phyloP scores from a whole-genome alignment of 2,329 filamentous ascomycete genomes.

The Ophiostoma sp. region DNA sequence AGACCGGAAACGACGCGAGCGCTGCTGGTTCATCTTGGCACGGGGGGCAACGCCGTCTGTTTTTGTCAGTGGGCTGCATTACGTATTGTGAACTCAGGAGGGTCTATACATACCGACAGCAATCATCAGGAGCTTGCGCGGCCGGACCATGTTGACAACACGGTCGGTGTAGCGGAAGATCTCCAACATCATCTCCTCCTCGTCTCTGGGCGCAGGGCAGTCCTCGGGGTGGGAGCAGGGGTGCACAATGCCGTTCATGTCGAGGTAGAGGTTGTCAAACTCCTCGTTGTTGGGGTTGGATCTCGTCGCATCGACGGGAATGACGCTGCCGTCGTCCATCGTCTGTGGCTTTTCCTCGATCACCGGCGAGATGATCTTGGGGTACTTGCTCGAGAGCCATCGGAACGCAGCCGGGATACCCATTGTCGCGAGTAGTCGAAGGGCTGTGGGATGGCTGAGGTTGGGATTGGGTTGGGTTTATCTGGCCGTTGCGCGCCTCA shows the following conservation, averaged over 20 bases:
- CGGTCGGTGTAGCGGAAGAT: slow-evolving; percentile 98
- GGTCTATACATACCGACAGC: slow-evolving; percentile 66
- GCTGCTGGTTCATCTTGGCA: slow-evolving; percentile 99
- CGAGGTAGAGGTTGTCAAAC: slow-evolving; percentile 94
- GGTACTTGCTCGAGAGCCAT: slow-evolving; percentile 96
- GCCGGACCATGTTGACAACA: slow-evolving; percentile 97
- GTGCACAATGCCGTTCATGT: slow-evolving; percentile 99
- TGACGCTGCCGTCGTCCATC: slow-evolving; percentile 71
- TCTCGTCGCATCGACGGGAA: slow-evolving; percentile 77
- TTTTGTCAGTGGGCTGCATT: neutral
- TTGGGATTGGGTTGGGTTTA: neutral
- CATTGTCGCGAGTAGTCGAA: slow-evolving; percentile 49
- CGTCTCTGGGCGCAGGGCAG: slow-evolving; percentile 79
- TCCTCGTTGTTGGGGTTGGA: slow-evolving; percentile 97
- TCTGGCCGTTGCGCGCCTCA: neutral
- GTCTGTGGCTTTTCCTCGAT: slow-evolving; percentile 77
- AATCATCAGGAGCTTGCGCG: slow-evolving; percentile 93
- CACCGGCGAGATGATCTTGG: slow-evolving; percentile 91
- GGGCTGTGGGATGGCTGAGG: neutral
- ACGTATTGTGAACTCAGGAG: neutral
- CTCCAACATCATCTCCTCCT: slow-evolving; percentile 99
- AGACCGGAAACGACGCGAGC: slow-evolving; percentile 88
- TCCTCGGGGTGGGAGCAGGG: slow-evolving; percentile 98
- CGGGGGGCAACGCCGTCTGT: slow-evolving; percentile 91
- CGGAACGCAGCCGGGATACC: slow-evolving; percentile 92